Base-by-base conservation (phyloP, 2,329 filamentous ascomycete species). In the Tolypocladium tundrense region DNA sequence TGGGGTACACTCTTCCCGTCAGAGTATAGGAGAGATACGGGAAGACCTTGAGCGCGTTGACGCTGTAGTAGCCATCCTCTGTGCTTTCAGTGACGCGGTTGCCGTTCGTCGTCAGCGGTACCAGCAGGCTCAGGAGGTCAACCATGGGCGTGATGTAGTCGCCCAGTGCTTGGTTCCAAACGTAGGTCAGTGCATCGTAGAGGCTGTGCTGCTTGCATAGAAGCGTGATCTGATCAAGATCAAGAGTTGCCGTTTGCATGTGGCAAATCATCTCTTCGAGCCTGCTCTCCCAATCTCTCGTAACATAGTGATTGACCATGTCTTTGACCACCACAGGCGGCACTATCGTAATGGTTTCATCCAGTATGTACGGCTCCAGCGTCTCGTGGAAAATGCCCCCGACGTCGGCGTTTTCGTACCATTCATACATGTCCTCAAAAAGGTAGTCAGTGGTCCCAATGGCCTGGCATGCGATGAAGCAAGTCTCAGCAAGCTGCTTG, bases 191-290 rank as follows among this genome's bases (percentile, higher is more conserved):
- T 2, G 94, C 95, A 72, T 99, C 95, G 68, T 97, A 99, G 4
- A 99, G 81, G 63, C 88, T 85, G 70, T 97, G 87, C 68, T 93
- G 88, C 70, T 94, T 96, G 79, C 94, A 99, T 31, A 99, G 78
- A 14, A 83, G 82, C 0, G 93, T 97, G 59, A 96, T 85, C 71
- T 97, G 90, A 69, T 99, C 93, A 64, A 99, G 86, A 69, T 99
- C 95, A 68, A 99, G 86, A 0, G 91, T 96, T 16, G 84, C 79
- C 1, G 93, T 96, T 66, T 96, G 88, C 74, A 99, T 87, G 62
- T 93, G 87, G 70, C 93, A 97, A 39, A 99, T 88, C 71, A 97
- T 88, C 72, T 97, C 93, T 73, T 99, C 95, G 9, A 99, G 78
- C 13, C 88, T 85, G 60, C 82, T 83, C 64, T 92, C 87, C 66